A percentile compares a stretch with the other conserved stretches of the same genome.
phyloP scores from a whole-genome alignment of 768 basidiomycete genomes.

The Phylloporus sp. region DNA sequence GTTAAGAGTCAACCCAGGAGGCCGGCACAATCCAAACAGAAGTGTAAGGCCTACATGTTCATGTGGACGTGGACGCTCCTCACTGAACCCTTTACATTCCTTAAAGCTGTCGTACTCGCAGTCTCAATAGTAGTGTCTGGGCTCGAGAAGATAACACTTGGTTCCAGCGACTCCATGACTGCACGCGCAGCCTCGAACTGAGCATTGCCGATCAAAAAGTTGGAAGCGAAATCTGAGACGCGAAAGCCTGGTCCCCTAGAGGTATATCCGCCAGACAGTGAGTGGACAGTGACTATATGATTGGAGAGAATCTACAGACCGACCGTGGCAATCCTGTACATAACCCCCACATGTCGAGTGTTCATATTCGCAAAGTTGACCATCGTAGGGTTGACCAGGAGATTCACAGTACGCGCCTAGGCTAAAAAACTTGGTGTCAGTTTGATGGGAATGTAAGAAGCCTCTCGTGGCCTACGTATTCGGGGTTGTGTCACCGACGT shows the following conservation, averaged over 20 bases:
- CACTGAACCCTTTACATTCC: conserved; percentile 54
- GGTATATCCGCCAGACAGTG: background rate
- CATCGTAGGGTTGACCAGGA: conserved; percentile 65
- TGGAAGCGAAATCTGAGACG: conserved; percentile 72
- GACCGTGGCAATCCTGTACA: conserved; percentile 65
- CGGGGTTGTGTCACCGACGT: conserved; percentile 76
- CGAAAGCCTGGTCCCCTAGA: conserved; percentile 71
- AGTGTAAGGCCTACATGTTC: conserved; percentile 51
- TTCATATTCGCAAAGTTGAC: conserved; percentile 63
- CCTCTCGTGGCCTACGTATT: conserved; percentile 55
- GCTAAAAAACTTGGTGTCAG: conserved; percentile 23
- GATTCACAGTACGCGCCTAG: conserved; percentile 75
- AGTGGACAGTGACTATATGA: background rate
- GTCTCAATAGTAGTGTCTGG: conserved; percentile 17
- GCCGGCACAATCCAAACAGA: background rate
- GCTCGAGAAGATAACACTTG: conserved; percentile 12
- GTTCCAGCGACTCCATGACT: conserved; percentile 47
- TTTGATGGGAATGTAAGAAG: background rate
- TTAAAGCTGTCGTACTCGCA: conserved; percentile 28
- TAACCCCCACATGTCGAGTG: conserved; percentile 74
- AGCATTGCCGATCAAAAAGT: conserved; percentile 62
- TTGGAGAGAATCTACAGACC: conserved; percentile 37
- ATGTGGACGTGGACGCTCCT: conserved; percentile 68
- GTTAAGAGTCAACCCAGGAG: background rate
- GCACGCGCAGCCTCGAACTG: conserved; percentile 68